Base-by-base conservation (phyloP, 345 rosid genomes). In the Citrus cavaleriei region DNA sequence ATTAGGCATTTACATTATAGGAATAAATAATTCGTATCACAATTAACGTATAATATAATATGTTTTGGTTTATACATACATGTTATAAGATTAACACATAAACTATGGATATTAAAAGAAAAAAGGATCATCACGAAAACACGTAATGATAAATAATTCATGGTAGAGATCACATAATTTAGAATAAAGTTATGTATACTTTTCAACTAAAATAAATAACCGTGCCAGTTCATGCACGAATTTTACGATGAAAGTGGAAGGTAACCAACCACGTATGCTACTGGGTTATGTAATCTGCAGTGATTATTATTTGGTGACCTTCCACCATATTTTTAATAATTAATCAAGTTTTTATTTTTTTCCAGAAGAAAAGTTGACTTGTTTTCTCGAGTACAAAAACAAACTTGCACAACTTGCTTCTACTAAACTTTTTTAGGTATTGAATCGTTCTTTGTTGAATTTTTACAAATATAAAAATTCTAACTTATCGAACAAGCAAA, bases 221-320 rank as follows among this genome's bases (percentile, higher is more conserved):
- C 40, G 30, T 49, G 74, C 57, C 10, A 21, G 28, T 27, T 13
- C 2, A 49, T 70, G 21, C 32, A 24, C 63, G 28, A 61, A 61
- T 28, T 71, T 49, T 51, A 27, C 62, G 54, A 14, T 3, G 35
- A 27, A 16, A 51, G 46, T 71, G 62, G 74, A 71, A 71, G 61
- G 74, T 30, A 51, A 30, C 74, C 61, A 51, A 71, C 40, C 74
- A 71, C 59, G 16, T 25, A 42, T 8, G 21, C 6, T 54, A 54
- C 58, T 16, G 58, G 5, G 58, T 54, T 54, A 18, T 54, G 8
- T 18, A 18, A 54, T 54, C 58, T 2, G 14, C 57, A 34, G 8
- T 19, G 35, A 51, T 59, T 58, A 73, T 58, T 59, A 73, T 73
- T 59, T 24, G 76, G 76, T 73, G 27, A 59, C 49, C 76, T 35